Evolutionary conservation across 1,139 yeast genomes (phyloP).

Genomic region (Pichia sp.): DNA sequence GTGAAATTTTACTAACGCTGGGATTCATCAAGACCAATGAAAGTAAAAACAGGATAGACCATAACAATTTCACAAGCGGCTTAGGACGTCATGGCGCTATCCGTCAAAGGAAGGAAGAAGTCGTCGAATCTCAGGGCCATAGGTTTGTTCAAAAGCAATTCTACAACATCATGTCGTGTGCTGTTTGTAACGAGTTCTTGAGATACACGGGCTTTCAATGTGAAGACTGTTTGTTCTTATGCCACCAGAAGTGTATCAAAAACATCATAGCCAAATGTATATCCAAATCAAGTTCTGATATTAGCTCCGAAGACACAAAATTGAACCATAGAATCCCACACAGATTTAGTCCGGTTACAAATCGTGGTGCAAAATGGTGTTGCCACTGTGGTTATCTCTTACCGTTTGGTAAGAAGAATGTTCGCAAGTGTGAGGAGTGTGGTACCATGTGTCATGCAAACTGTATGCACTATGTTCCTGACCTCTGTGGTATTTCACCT

Average conservation of each 20-base stretch:
- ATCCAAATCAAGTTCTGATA: slow-evolving; percentile 80
- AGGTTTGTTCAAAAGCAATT: slow-evolving; percentile 94
- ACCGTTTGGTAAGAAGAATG: slow-evolving; percentile 92
- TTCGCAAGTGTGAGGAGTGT: slow-evolving; percentile 93
- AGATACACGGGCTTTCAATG: slow-evolving; percentile 95
- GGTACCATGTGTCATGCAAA: slow-evolving; percentile 90
- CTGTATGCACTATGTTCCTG: slow-evolving; percentile 94
- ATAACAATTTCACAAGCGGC: slow-evolving; percentile 49
- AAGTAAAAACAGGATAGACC: slow-evolving; percentile 29
- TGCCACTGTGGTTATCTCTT: slow-evolving; percentile 96
- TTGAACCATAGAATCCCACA: slow-evolving; percentile 96
- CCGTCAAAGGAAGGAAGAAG: slow-evolving; percentile 90
- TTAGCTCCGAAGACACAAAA: slow-evolving; percentile 82
- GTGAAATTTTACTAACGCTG: slow-evolving; percentile 73
- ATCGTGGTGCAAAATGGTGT: slow-evolving; percentile 98
- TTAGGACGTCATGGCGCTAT: slow-evolving; percentile 98
- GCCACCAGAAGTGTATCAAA: slow-evolving; percentile 91
- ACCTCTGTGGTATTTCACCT: slow-evolving; percentile 98
- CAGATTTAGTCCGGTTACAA: slow-evolving; percentile 83
- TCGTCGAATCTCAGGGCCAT: slow-evolving; percentile 94
- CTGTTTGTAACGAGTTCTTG: slow-evolving; percentile 91
- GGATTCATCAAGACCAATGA: slow-evolving; percentile 72
- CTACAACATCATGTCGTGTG: slow-evolving; percentile 95
- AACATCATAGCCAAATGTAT: slow-evolving; percentile 95
- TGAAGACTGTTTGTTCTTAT: slow-evolving; percentile 89